These are phyloP conservation scores for Lotmaria passim DNA, from an alignment of 208 protist species.

Conservation along the genomic window DNA sequence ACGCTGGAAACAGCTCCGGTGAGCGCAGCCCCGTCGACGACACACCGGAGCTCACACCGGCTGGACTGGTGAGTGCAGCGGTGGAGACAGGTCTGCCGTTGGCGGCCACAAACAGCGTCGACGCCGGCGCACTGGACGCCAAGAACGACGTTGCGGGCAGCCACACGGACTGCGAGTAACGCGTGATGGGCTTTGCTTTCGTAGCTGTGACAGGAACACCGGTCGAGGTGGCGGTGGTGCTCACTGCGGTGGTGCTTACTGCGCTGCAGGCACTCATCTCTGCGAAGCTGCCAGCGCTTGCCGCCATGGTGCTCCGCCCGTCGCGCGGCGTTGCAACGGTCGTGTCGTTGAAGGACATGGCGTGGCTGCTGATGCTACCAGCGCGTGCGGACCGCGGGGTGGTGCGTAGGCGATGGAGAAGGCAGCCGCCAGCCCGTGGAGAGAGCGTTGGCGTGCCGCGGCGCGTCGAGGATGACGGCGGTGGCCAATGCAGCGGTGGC, in stretches of 20 bases:
- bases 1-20: background rate
- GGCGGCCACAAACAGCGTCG: background rate
- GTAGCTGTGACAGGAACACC: background rate
- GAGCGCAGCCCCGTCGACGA: constrained; percentile 9
- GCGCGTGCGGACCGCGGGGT: constrained; percentile 21
- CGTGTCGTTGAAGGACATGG: background rate
- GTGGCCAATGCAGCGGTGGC: constrained; percentile 5
- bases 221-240: background rate
- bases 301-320: background rate
- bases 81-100: background rate
- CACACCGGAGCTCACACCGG: background rate
- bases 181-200: background rate
- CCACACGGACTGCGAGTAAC: constrained; percentile 6
- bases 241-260: background rate
- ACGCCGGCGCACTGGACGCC: background rate
- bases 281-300: background rate
- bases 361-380: constrained; percentile 3
- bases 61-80: background rate
- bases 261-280: constrained; percentile 7
- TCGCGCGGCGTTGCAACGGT: constrained; percentile 1
- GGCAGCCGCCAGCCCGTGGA: constrained; percentile 3
- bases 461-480: background rate
- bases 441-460: background rate
- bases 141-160: constrained; percentile 2
- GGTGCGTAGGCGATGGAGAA: constrained; percentile 32